These are phyloP conservation scores for Orobanche coerulescens DNA, from an alignment of 257 asterid genomes.

Conservation along the genomic window DNA sequence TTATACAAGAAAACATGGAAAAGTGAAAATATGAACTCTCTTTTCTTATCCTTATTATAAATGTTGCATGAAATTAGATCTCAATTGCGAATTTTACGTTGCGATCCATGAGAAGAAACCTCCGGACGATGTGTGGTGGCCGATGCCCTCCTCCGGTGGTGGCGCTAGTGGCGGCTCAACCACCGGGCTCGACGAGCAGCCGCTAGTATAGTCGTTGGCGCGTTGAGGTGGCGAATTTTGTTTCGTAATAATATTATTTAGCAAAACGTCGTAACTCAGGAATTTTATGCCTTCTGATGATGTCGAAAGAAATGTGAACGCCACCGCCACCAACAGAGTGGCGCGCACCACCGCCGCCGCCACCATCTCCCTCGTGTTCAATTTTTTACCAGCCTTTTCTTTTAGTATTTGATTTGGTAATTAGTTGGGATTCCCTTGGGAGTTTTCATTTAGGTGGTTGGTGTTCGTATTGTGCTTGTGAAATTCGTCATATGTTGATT, in stretches of 20 bases:
- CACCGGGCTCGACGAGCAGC: background rate
- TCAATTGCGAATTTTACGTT: background rate
- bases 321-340: slow-evolving; percentile 9
- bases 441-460: background rate
- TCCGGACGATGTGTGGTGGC: background rate
- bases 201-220: slow-evolving; percentile 15
- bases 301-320: slow-evolving; percentile 12
- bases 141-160: slow-evolving; percentile 3
- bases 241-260: slow-evolving; percentile 8
- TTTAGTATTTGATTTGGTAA: background rate
- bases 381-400: background rate
- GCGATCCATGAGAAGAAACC: background rate
- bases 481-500: background rate
- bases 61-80: background rate
- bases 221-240: slow-evolving; percentile 21
- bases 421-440: background rate
- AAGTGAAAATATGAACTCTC: too few relatives aligned
- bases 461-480: background rate
- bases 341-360: background rate
- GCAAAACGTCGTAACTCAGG: slow-evolving; percentile 16
- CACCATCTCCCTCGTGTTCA: slow-evolving; percentile 15
- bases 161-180: background rate
- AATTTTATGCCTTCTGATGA: background rate
- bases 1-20: too few relatives aligned
- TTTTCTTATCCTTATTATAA: too few relatives aligned